Percentiles rank a stretch among this genome's conserved stretches.
phyloP scores from a whole-genome alignment of 1,139 yeast genomes.

The Hansenula sp. region DNA sequence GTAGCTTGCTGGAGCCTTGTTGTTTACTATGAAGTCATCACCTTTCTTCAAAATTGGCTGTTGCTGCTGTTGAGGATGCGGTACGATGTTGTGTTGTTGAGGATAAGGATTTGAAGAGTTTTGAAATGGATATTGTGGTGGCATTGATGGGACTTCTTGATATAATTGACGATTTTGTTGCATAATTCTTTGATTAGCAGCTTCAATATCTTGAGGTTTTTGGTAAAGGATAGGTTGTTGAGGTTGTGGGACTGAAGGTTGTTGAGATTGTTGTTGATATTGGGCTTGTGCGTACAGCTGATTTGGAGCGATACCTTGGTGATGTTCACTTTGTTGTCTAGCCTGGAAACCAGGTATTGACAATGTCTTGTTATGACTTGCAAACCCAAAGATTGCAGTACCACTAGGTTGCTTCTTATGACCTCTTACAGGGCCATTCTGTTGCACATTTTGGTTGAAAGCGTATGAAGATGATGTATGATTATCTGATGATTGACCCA shows the following conservation, averaged over 20 bases:
- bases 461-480: slow-evolving; percentile 4
- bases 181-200: neutral
- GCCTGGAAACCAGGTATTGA: slow-evolving; percentile 18
- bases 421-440: slow-evolving; percentile 8
- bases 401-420: slow-evolving; percentile 44
- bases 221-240: slow-evolving; percentile 2
- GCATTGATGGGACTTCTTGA: slow-evolving; percentile 13
- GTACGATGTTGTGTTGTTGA: neutral
- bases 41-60: slow-evolving; percentile 6
- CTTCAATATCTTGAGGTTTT: slow-evolving; percentile 3
- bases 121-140: slow-evolving; percentile 4
- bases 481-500: slow-evolving; percentile 13
- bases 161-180: neutral
- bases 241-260: slow-evolving; percentile 6
- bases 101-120: slow-evolving; percentile 6
- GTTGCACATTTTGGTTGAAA: slow-evolving; percentile 1
- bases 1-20: slow-evolving; percentile 38
- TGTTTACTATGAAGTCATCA: slow-evolving; percentile 36
- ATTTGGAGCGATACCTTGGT: slow-evolving; percentile 15
- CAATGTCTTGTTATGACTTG: slow-evolving; percentile 49
- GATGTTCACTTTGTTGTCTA: slow-evolving; percentile 1
- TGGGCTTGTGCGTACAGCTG: slow-evolving; percentile 9
- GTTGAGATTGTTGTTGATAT: slow-evolving; percentile 5
- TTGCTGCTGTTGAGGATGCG: too few relatives aligned
- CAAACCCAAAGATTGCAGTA: slow-evolving; percentile 62